Percentiles rank a stretch among this genome's conserved stretches.
phyloP scores from a whole-genome alignment of 2,329 filamentous ascomycete genomes.

The Tothia fuscella region DNA sequence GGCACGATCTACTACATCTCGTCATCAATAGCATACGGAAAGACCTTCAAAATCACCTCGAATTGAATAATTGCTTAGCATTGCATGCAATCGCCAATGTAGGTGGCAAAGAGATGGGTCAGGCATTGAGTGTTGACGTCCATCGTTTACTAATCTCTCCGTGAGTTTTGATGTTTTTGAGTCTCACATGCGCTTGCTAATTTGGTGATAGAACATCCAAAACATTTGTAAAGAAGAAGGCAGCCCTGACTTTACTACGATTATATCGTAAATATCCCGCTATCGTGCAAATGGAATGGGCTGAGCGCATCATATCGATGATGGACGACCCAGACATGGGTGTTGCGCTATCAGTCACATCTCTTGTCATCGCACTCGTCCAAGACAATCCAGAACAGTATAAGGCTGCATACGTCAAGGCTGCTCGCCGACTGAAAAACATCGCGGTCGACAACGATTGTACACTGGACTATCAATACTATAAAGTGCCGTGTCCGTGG shows the following conservation, averaged over 20 bases:
- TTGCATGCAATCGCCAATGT: conserved; percentile 97
- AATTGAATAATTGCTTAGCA: conserved; percentile 93
- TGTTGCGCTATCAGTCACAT: conserved; percentile 89
- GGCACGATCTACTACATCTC: conserved; percentile 88
- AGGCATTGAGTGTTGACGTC: conserved; percentile 82
- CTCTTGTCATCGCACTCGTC: conserved; percentile 83
- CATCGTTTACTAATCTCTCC: conserved; percentile 90
- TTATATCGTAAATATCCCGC: conserved; percentile 88
- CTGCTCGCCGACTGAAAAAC: conserved; percentile 76
- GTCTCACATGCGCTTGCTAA: conserved; percentile 15
- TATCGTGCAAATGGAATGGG: conserved; percentile 94
- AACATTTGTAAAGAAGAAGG: conserved; percentile 98
- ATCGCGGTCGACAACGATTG: conserved; percentile 87
- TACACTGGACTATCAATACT: conserved; percentile 87
- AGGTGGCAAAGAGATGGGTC: conserved; percentile 91
- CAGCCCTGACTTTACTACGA: conserved; percentile 80
- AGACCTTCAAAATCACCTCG: conserved; percentile 86
- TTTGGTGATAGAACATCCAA: conserved; percentile 56
- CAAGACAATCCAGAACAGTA: conserved; percentile 94
- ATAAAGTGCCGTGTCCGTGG: conserved; percentile 99
- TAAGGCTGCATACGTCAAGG: conserved; percentile 88
- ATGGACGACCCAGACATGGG: conserved; percentile 96
- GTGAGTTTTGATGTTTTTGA: conserved; percentile 42
- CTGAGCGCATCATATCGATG: conserved; percentile 92
- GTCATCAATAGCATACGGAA: conserved; percentile 99